Conservation (phyloP, 257 asterid species). For the Rauvolfia tetraphylla region DNA sequence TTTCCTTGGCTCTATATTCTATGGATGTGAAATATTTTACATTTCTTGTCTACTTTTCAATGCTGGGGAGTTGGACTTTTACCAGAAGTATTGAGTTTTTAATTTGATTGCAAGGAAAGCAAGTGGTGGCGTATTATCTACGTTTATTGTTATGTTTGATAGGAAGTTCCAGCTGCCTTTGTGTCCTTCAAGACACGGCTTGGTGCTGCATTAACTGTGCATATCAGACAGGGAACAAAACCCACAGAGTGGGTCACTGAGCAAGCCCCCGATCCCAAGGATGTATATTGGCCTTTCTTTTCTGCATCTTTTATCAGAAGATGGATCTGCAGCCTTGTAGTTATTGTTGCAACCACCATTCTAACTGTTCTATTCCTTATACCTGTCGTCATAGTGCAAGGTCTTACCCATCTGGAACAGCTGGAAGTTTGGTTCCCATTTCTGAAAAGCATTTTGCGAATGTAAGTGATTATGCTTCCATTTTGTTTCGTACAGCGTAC, state of each 20-base stretch:
- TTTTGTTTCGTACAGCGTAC: not conserved
- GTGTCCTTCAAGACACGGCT: conserved; percentile 89
- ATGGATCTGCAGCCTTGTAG: conserved; percentile 71
- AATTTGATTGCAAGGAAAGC: not conserved
- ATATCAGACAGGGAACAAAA: conserved; percentile 68
- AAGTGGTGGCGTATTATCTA: not conserved
- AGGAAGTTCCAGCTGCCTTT: conserved; percentile 96
- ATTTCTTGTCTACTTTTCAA: not conserved
- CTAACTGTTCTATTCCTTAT: conserved; percentile 65
- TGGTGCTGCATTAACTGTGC: conserved; percentile 65
- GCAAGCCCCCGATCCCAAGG: conserved; percentile 90
- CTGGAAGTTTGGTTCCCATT: conserved; percentile 80
- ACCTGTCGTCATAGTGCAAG: conserved; percentile 90
- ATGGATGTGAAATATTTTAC: not conserved
- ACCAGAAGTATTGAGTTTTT: not conserved
- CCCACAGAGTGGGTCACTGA: conserved; percentile 95
- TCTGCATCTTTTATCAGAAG: conserved; percentile 68
- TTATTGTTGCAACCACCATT: conserved; percentile 45
- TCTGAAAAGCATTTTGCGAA: conserved; percentile 53
- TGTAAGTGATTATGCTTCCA: conserved; percentile 42
- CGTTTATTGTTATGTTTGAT: not conserved
- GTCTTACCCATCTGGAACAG: conserved; percentile 89
- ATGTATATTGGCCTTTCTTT: conserved; percentile 95
- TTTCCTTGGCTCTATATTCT: not conserved
- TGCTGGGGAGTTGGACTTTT: not conserved